A percentile compares a stretch with the other conserved stretches of the same genome.
Conservation (phyloP, 345 rosid genomes). For the Eucalyptus brandiana region DNA sequence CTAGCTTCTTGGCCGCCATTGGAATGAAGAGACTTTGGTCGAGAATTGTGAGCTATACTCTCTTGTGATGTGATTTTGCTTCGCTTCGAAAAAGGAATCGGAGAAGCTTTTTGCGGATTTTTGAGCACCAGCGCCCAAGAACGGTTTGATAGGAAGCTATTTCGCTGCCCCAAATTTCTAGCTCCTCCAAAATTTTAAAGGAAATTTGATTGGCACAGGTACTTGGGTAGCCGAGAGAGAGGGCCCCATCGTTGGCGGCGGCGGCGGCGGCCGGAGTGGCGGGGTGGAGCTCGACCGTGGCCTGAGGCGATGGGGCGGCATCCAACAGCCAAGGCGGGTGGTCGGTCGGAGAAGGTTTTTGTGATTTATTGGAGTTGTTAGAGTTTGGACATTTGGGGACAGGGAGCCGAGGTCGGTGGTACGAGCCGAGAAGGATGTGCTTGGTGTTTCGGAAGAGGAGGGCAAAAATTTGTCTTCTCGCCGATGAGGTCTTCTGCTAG, state of each 20-base stretch:
- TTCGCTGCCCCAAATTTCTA: background rate
- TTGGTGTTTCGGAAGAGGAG: background rate
- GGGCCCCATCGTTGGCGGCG: background rate
- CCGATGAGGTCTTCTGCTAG: background rate
- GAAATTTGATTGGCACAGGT: background rate
- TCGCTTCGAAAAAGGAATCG: background rate
- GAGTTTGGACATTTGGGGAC: background rate
- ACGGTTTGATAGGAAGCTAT: background rate
- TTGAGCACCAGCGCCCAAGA: background rate
- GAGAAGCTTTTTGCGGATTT: background rate
- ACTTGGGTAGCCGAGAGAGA: background rate
- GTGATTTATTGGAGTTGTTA: background rate
- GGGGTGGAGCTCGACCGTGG: background rate
- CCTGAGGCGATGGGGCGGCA: background rate
- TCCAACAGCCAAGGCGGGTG: background rate
- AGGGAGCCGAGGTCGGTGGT: background rate
- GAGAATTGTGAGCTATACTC: background rate
- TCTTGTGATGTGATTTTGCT: background rate
- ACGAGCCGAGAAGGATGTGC: background rate
- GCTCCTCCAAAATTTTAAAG: background rate
- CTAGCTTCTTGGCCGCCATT: slow-evolving; percentile 79
- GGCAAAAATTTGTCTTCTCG: background rate
- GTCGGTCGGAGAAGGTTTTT: background rate
- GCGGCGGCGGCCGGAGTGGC: background rate
- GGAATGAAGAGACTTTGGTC: background rate